Evolutionary conservation across 164 flowering plant genomes (phyloP).

Genomic region (Stephania yunnanensis): DNA sequence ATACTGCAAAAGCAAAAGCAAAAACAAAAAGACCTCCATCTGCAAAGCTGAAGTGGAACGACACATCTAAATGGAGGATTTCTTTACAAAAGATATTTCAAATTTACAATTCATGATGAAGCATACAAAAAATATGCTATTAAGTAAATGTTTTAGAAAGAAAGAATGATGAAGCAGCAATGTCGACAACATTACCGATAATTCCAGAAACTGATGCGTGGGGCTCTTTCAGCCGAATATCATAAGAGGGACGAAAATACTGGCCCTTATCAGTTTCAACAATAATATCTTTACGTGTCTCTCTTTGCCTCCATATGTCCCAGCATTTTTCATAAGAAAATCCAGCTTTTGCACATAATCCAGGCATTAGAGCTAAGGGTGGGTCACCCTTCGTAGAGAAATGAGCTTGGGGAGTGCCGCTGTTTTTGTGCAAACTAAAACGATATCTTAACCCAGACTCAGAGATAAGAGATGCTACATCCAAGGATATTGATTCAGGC

Average conservation of each 20-base stretch:
- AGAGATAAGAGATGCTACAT: conserved; percentile 53
- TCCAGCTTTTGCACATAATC: conserved; percentile 74
- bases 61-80: background rate
- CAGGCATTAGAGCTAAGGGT: conserved; percentile 71
- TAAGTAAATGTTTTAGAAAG: background rate
- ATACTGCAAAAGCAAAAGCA: background rate
- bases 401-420: conserved; percentile 49
- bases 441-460: conserved; percentile 69
- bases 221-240: conserved; percentile 63
- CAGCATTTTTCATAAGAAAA: conserved; percentile 67
- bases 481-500: conserved; percentile 67
- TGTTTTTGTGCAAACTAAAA: conserved; percentile 63
- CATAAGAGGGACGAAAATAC: conserved; percentile 46
- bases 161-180: background rate
- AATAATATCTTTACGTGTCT: conserved; percentile 32
- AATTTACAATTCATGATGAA: background rate
- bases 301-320: conserved; percentile 73
- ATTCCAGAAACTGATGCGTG: conserved; percentile 73
- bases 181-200: conserved; percentile 43
- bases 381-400: conserved; percentile 28
- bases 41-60: background rate
- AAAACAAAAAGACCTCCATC: background rate
- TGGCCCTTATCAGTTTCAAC: conserved; percentile 32
- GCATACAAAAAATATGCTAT: background rate
- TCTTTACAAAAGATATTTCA: background rate